These are phyloP conservation scores for Orbilia quercus DNA, from an alignment of 2,329 filamentous ascomycete genomes.

Conservation along the genomic window DNA sequence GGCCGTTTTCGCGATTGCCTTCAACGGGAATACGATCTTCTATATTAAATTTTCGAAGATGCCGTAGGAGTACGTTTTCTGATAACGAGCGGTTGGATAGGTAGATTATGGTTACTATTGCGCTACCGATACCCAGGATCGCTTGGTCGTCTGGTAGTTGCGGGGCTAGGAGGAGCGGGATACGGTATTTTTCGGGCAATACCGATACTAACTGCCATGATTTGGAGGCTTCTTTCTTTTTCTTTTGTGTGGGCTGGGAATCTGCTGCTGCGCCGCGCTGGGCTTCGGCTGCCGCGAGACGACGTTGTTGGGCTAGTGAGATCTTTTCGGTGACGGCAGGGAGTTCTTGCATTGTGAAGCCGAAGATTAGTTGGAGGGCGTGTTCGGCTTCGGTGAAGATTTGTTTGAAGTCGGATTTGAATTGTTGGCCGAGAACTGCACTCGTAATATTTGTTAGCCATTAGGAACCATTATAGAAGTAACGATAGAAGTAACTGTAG, in stretches of 20 bases:
- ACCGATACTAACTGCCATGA: conserved; percentile 81
- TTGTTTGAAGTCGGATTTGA: conserved; percentile 74
- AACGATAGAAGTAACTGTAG: no score
- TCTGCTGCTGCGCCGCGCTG: conserved; percentile 21
- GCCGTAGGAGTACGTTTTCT: conserved; percentile 82
- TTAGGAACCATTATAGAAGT: no score
- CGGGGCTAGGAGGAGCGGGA: conserved; percentile 75
- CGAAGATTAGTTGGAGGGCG: conserved; percentile 77
- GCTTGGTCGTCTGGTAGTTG: conserved; percentile 77
- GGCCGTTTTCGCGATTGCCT: conserved; percentile 77
- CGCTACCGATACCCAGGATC: conserved; percentile 83
- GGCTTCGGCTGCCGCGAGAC: conserved; percentile 59
- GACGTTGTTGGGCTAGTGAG: conserved; percentile 69
- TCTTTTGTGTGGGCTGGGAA: conserved; percentile 64
- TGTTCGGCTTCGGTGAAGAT: conserved; percentile 82
- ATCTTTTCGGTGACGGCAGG: conserved; percentile 75
- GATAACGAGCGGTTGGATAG: conserved; percentile 78
- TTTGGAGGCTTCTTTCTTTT: conserved; percentile 67
- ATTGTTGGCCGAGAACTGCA: conserved; percentile 77
- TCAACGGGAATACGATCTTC: conserved; percentile 76
- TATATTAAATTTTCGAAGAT: conserved; percentile 66
- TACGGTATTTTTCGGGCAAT: conserved; percentile 75
- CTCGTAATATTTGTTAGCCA: no score
- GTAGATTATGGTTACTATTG: conserved; percentile 80
- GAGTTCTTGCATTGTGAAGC: conserved; percentile 91